Evolutionary conservation across 1,139 yeast species (phyloP).

Genomic region (Komagataea norvegica): DNA sequence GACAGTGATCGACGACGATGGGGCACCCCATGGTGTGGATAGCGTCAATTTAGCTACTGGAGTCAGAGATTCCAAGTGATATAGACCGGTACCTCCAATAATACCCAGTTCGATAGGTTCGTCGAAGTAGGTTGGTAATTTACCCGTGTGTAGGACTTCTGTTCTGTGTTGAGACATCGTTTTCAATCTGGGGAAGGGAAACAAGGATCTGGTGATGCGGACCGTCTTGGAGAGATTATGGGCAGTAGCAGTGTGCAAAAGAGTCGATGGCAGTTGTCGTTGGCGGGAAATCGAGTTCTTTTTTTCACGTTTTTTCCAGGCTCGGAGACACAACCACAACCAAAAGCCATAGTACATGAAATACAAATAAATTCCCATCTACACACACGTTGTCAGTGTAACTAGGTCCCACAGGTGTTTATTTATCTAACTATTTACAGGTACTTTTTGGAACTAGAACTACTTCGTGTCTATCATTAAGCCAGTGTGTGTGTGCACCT

Average conservation of each 20-base stretch:
- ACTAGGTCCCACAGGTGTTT: no score
- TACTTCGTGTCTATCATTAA: slow-evolving; percentile 27
- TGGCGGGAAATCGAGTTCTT: no score
- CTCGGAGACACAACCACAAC: no score
- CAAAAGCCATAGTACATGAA: no score
- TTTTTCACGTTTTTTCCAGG: no score
- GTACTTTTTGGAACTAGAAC: slow-evolving; percentile 5
- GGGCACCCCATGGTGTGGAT: slow-evolving; percentile 95
- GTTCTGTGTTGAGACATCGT: slow-evolving; percentile 25
- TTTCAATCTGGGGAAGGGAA: slow-evolving; percentile 1
- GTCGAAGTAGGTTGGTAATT: slow-evolving; percentile 34
- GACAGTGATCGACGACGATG: slow-evolving; percentile 90
- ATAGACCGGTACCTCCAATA: slow-evolving; percentile 98
- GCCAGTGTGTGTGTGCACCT: neutral
- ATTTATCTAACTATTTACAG: slow-evolving; percentile 7
- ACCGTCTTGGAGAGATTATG: slow-evolving; percentile 1
- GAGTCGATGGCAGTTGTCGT: no score
- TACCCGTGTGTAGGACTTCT: slow-evolving; percentile 10
- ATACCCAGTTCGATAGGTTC: slow-evolving; percentile 76
- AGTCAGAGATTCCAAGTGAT: slow-evolving; percentile 72
- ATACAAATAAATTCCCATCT: no score
- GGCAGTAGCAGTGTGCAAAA: no score
- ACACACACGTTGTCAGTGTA: no score
- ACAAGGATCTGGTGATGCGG: slow-evolving; percentile 8
- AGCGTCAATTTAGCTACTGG: slow-evolving; percentile 81